A percentile compares a stretch with the other conserved stretches of the same genome.
phyloP scores from a whole-genome alignment of 2,329 filamentous ascomycete genomes.

The Akanthomyces dipterigenus region DNA sequence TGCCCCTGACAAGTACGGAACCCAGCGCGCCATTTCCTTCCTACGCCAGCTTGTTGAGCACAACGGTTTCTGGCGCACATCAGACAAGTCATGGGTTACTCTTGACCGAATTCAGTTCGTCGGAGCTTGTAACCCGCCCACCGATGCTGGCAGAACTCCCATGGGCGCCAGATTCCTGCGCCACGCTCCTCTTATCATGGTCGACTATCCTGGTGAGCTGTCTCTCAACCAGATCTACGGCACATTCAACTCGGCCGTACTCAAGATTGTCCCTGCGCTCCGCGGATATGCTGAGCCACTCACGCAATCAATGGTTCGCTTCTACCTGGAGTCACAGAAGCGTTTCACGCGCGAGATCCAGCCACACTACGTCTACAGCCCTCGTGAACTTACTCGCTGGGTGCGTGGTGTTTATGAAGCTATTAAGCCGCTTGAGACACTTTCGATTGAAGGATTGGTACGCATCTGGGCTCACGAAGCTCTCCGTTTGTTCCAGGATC shows the following conservation, averaged over 20 bases:
- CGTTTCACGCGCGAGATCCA: constrained; percentile 95
- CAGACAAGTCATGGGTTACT: constrained; percentile 96
- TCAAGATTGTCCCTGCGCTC: constrained; percentile 94
- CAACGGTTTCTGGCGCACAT: constrained; percentile 97
- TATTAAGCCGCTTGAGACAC: constrained; percentile 80
- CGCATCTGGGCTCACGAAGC: constrained; percentile 99
- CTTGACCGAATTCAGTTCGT: constrained; percentile 98
- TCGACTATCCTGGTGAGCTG: constrained; percentile 93
- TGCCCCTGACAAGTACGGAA: constrained; percentile 94
- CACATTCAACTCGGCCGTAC: constrained; percentile 90
- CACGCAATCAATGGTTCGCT: constrained; percentile 94
- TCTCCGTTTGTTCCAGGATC: constrained; percentile 91
- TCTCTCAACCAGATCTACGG: constrained; percentile 97
- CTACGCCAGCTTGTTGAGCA: constrained; percentile 95
- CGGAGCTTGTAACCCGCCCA: constrained; percentile 95
- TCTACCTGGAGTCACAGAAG: constrained; percentile 91
- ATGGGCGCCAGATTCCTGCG: constrained; percentile 90
- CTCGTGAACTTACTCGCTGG: constrained; percentile 96
- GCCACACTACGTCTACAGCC: constrained; percentile 98
- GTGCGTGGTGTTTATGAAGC: constrained; percentile 96
- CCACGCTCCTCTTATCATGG: constrained; percentile 98
- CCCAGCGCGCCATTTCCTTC: constrained; percentile 95
- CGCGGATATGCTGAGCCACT: constrained; percentile 90
- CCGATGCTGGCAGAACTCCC: constrained; percentile 91
- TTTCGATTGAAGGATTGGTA: constrained; percentile 85